phyloP scores from a whole-genome alignment of 345 rosid species.

The Hirschfeldia incana region DNA sequence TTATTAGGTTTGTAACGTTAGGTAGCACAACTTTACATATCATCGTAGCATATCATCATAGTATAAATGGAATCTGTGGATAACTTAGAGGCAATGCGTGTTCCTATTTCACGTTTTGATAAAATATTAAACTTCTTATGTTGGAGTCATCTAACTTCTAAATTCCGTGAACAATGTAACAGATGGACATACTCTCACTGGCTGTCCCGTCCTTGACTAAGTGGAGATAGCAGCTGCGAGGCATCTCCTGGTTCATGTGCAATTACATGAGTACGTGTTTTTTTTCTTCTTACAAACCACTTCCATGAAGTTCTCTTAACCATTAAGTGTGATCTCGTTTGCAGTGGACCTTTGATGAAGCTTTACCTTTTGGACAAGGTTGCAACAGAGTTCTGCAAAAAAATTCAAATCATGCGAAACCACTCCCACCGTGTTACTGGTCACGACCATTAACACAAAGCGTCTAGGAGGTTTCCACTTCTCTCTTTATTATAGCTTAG shows the following conservation, averaged over 20 bases:
- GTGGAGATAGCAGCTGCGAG: background rate
- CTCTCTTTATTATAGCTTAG: too few species aligned
- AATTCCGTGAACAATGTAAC: background rate
- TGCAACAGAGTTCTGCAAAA: background rate
- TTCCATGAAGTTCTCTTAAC: background rate
- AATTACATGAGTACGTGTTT: background rate
- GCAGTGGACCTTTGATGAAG: background rate
- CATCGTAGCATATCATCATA: too few species aligned
- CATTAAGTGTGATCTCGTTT: background rate
- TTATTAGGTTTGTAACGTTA: too few species aligned
- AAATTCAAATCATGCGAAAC: background rate
- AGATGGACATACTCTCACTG: background rate
- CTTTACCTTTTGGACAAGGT: background rate
- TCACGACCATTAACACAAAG: too few species aligned
- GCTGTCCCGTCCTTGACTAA: background rate
- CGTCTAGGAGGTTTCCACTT: too few species aligned
- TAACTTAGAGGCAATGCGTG: too few species aligned
- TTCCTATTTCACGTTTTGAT: too few species aligned
- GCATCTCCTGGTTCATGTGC: background rate
- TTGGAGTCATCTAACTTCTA: too few species aligned
- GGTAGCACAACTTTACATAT: too few species aligned
- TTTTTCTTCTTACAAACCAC: background rate
- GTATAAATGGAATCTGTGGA: too few species aligned
- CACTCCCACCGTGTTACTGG: background rate
- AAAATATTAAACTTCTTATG: too few species aligned